phyloP scores from a whole-genome alignment of 2,329 filamentous ascomycete species.

The Aureobasidium musti region DNA sequence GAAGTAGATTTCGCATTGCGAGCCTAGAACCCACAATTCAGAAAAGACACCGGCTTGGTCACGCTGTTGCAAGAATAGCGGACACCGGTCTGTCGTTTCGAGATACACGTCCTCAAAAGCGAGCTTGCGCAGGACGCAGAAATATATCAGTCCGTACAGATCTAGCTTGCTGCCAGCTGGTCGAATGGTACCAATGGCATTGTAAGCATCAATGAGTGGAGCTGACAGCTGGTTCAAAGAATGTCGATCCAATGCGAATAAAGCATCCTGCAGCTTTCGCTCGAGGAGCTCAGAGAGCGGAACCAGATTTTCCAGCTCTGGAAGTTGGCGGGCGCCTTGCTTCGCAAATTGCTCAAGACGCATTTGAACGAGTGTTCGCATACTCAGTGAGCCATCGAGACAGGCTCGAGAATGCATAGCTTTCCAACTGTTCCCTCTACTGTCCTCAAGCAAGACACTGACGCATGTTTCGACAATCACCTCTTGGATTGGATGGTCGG shows the following conservation, averaged over 20 bases:
- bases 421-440: conserved; percentile 25
- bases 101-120: conserved; percentile 65
- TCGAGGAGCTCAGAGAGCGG: conserved; percentile 29
- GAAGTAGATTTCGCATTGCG: conserved; percentile 64
- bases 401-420: conserved; percentile 30
- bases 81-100: conserved; percentile 63
- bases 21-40: conserved; percentile 64
- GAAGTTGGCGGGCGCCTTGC: conserved; percentile 28
- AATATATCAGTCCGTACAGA: conserved; percentile 59
- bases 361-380: conserved; percentile 24
- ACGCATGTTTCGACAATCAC: conserved; percentile 26
- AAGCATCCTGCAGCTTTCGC: conserved; percentile 34
- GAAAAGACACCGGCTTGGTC: conserved; percentile 66
- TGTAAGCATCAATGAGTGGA: conserved; percentile 29
- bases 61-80: conserved; percentile 61
- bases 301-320: conserved; percentile 29
- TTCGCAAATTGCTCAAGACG: conserved; percentile 28
- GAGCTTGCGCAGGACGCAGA: conserved; percentile 58
- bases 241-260: conserved; percentile 41
- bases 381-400: conserved; percentile 27
- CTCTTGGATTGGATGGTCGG: conserved; percentile 26
- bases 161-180: conserved; percentile 43
- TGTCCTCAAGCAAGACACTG: conserved; percentile 27
- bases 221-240: conserved; percentile 27
- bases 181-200: neutral